Conservation (phyloP, 257 asterid species). For the Mitragyna speciosa region DNA sequence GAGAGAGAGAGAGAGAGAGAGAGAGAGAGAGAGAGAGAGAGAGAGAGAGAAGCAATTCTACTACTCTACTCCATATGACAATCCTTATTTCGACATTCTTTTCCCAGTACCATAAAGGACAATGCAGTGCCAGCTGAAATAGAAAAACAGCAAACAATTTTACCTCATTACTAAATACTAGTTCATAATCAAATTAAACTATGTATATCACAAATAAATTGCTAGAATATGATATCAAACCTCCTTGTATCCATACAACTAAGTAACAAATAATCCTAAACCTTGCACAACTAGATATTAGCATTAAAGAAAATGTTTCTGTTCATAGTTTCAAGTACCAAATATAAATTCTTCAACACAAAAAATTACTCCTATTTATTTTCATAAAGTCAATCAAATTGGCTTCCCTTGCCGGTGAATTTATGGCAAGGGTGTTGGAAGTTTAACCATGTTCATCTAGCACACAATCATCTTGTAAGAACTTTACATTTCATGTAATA, state of each 20-base stretch:
- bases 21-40: neutral
- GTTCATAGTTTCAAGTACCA: neutral
- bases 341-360: neutral
- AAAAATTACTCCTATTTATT: neutral
- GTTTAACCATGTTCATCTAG: too few species aligned
- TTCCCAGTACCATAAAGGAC: too few species aligned
- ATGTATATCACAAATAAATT: neutral
- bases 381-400: neutral
- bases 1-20: too few species aligned
- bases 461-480: too few species aligned
- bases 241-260: neutral
- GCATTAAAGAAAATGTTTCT: neutral
- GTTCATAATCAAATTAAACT: neutral
- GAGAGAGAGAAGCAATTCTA: neutral
- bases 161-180: neutral
- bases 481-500: too few species aligned
- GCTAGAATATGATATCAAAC: neutral
- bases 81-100: too few species aligned
- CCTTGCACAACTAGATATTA: neutral
- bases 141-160: neutral
- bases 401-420: too few species aligned
- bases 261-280: constrained; percentile 2
- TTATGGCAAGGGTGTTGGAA: too few species aligned
- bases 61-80: too few species aligned
- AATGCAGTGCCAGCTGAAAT: too few species aligned